phyloP scores from a whole-genome alignment of 73 alveolate species.

The Symbiodinium pilosum region DNA sequence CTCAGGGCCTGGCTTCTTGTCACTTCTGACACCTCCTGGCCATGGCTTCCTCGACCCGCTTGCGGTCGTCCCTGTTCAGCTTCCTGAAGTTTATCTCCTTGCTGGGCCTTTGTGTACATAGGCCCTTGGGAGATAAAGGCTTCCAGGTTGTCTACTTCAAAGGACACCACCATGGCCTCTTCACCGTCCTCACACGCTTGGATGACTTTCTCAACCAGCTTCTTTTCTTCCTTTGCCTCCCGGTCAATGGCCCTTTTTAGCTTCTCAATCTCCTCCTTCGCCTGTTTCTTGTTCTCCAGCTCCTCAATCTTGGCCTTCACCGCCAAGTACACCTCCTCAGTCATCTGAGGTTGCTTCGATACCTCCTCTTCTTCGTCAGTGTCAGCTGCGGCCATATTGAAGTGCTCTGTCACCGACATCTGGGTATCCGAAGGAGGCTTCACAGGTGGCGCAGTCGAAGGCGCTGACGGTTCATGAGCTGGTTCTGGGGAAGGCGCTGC shows the following conservation, averaged over 20 bases:
- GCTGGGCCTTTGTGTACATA: background rate
- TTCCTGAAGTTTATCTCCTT: constrained; percentile 9
- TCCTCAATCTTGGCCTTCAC: background rate
- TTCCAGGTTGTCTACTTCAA: background rate
- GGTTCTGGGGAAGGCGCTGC: too few relatives aligned
- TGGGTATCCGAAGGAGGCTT: too few relatives aligned
- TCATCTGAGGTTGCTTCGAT: background rate
- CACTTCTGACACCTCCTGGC: background rate
- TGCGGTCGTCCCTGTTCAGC: background rate
- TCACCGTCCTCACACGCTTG: background rate
- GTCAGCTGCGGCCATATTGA: too few relatives aligned
- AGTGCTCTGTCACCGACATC: too few relatives aligned
- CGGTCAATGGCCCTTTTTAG: background rate
- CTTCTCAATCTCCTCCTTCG: background rate
- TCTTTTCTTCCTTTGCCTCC: background rate
- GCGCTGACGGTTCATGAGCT: too few relatives aligned
- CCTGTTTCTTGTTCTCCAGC: background rate
- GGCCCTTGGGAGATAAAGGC: background rate
- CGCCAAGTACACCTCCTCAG: background rate
- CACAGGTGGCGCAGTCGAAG: too few relatives aligned
- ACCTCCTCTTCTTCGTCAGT: too few relatives aligned
- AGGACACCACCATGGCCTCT: background rate
- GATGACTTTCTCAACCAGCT: background rate
- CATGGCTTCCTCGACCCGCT: constrained; percentile 9
- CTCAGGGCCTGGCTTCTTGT: background rate